phyloP scores from a whole-genome alignment of 2,329 filamentous ascomycete species.

The Talaromyces sp. region DNA sequence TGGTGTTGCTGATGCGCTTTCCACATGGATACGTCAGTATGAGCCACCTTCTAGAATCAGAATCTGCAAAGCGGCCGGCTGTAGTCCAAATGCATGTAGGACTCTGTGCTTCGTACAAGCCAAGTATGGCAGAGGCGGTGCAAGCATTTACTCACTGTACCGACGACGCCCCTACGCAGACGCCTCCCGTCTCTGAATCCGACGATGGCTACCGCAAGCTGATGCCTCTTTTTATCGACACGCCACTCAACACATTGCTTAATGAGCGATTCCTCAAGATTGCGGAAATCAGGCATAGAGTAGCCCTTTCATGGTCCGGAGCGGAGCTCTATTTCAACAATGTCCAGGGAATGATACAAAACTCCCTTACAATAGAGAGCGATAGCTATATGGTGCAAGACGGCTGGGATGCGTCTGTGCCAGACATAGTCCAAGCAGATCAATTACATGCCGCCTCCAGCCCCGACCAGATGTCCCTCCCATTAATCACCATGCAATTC shows the following conservation, averaged over 20 bases:
- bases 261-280: slow-evolving; percentile 59
- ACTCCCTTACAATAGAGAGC: neutral
- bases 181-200: neutral
- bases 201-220: slow-evolving; percentile 27
- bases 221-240: slow-evolving; percentile 62
- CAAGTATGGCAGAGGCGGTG: slow-evolving; percentile 51
- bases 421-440: slow-evolving; percentile 45
- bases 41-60: slow-evolving; percentile 45
- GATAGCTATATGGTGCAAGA: slow-evolving; percentile 17
- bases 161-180: neutral
- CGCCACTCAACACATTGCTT: slow-evolving; percentile 63
- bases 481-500: slow-evolving; percentile 64
- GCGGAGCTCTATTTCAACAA: slow-evolving; percentile 56
- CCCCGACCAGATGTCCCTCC: slow-evolving; percentile 44
- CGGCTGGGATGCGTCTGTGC: slow-evolving; percentile 20
- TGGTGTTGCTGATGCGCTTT: slow-evolving; percentile 67
- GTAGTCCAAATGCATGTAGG: slow-evolving; percentile 60
- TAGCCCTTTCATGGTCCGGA: slow-evolving; percentile 58
- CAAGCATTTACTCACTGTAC: slow-evolving; percentile 39
- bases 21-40: slow-evolving; percentile 55
- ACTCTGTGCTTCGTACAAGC: slow-evolving; percentile 67
- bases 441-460: slow-evolving; percentile 36
- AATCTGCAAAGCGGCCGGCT: slow-evolving; percentile 29
- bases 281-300: slow-evolving; percentile 51
- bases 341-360: slow-evolving; percentile 31